Evolutionary conservation across 352 stramenopile genomes (phyloP).

Genomic region (Globisporangium nunn): DNA sequence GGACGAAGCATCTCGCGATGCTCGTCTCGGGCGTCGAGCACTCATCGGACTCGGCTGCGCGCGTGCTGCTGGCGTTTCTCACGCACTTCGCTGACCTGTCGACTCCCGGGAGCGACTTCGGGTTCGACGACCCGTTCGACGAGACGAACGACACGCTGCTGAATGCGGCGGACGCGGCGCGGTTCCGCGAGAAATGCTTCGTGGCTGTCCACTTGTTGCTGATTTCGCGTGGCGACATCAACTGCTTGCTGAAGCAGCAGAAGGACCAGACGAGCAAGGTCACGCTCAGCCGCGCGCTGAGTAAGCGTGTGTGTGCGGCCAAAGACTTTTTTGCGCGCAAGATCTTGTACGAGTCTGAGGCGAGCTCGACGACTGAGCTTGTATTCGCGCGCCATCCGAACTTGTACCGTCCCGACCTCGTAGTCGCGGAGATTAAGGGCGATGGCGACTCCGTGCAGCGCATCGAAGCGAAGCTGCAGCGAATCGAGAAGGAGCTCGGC

Average conservation of each 20-base stretch:
- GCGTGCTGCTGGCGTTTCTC: conserved; percentile 57
- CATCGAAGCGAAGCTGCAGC: conserved; percentile 57
- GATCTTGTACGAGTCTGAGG: conserved; percentile 44
- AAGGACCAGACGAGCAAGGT: conserved; percentile 49
- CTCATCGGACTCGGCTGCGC: conserved; percentile 23
- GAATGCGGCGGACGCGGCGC: conserved; percentile 24
- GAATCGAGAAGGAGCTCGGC: conserved; percentile 60
- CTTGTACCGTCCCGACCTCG: conserved; percentile 52
- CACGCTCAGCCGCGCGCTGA: conserved; percentile 69
- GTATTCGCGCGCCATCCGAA: conserved; percentile 52
- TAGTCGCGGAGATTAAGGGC: conserved; percentile 61
- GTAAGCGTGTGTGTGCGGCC: conserved; percentile 40
- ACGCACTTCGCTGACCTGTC: conserved; percentile 43
- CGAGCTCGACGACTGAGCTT: conserved; percentile 23
- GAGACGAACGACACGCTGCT: conserved; percentile 59
- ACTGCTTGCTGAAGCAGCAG: conserved; percentile 39
- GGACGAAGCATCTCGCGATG: conserved; percentile 38
- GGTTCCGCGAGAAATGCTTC: conserved; percentile 59
- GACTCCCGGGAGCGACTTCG: conserved; percentile 37
- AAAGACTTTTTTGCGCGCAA: conserved; percentile 66
- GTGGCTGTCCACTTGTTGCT: conserved; percentile 57
- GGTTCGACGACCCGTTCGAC: conserved; percentile 56
- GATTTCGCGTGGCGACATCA: conserved; percentile 54
- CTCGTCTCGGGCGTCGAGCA: conserved; percentile 22
- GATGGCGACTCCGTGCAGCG: conserved; percentile 52